phyloP scores from a whole-genome alignment of 2,329 filamentous ascomycete genomes.

The Paecilomyces variotii region DNA sequence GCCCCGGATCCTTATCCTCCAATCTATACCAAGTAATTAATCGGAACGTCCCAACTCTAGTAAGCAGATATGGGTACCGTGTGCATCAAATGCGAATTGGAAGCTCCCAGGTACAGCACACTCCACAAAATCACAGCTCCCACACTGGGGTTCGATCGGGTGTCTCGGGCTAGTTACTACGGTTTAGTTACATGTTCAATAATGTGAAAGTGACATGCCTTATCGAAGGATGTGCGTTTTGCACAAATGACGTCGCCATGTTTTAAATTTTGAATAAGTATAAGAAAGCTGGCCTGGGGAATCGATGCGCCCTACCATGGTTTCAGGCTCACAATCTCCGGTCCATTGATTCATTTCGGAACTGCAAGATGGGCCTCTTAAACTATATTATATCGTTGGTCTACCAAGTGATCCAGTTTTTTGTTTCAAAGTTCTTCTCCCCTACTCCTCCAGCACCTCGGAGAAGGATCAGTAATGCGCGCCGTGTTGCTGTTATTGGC shows the following conservation, averaged over 20 bases:
- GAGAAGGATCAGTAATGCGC: constrained; percentile 43
- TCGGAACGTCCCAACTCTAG: too few relatives aligned
- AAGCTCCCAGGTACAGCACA: neutral
- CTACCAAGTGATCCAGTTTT: neutral
- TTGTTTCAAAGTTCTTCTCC: constrained; percentile 47
- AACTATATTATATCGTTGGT: neutral
- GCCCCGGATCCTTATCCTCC: too few relatives aligned
- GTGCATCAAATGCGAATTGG: neutral
- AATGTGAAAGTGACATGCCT: neutral
- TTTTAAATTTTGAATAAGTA: neutral
- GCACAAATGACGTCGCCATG: neutral
- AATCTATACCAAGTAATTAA: too few relatives aligned
- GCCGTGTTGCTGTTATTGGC: constrained; percentile 62
- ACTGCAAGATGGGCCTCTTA: neutral
- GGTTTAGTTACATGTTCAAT: neutral
- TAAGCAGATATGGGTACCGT: too few relatives aligned
- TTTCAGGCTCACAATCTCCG: neutral
- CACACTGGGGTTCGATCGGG: neutral
- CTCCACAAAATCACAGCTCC: neutral
- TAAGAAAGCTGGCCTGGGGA: neutral
- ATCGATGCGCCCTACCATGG: neutral
- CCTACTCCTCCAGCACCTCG: constrained; percentile 57
- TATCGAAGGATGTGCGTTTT: neutral
- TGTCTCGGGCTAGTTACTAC: neutral
- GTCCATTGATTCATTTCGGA: neutral